Evolutionary conservation across 768 basidiomycete genomes (phyloP), one percentile per base, ranked within the genome.

Genomic region (Galerina marginata): DNA sequence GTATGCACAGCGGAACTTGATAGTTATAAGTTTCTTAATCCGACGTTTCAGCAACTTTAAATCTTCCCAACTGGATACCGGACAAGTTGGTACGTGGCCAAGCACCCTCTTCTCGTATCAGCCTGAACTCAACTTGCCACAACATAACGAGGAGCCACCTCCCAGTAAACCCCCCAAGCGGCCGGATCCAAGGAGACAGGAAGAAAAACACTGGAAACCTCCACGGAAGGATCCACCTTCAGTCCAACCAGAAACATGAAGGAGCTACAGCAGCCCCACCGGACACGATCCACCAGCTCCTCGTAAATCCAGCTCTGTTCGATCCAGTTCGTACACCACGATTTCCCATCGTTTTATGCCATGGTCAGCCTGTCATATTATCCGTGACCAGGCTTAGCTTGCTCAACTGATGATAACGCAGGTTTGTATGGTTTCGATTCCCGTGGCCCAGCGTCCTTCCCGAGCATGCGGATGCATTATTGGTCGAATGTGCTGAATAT

Each of bases 391-490:
- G 11, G 38, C 23, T 53, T 20, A 1, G 6, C 20, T 45, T 42
- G 51, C 52, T 47, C 25, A 26, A 20, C 29, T 15, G 36, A 38
- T 29, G 29, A 33, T 7, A 25, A 14, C 45, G 10, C 67, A 93
- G 95, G 96, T 16, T 79, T 99, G 2, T 98, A 99, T 68, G 96
- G 96, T 6, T 99, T 97, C 70, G 95, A 96, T 67, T 90, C 93
- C 0, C 86, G 90, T 36, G 95, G 95, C 1, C 94, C 94, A 0
- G 79, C 85, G 0, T 80, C 89, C 10, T 92, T 95, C 67, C 94
- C 95, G 0, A 86, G 87, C 45, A 81, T 96, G 58, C 86, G 92
- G 55, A 84, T 93, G 72, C 94, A 98, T 61, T 99, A 99, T 71
- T 99, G 97, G 97, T 86, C 89, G 0, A 92, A 93, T 58, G 87